Base-by-base conservation (phyloP, 345 rosid genomes). In the Lagerstroemia speciosa region DNA sequence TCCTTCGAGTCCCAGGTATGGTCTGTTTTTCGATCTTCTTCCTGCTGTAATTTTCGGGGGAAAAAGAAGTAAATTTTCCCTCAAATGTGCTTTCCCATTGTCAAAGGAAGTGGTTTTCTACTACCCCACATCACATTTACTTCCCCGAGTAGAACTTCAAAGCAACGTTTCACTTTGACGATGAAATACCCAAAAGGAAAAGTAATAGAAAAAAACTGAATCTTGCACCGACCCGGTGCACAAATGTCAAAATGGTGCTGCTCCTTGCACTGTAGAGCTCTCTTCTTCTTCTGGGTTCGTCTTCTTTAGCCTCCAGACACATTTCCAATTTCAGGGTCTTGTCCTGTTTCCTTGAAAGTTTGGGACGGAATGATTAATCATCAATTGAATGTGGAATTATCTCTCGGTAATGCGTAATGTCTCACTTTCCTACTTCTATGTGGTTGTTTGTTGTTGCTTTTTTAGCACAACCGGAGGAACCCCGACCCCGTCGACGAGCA, bases 1-100 rank as follows among this genome's bases (percentile, higher is more conserved):
- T 61, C 87, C 88, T 46, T 71, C 92, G 69, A 84, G 82, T 75
- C 74, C 87, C 72, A 79, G 90, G 95, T 89, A 82, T 73, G 81
- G 53, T 68, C 64, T 43, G 26, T 24, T 3, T 3, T 46, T 46
- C 52, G 7, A 0, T 3, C 6, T 14, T 30, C 29, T 0, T 22
- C 10, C 30, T 22, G 15, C 10, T 63, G n/a, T 63, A 19, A 0
- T 17, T 63, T 63, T 2, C 8, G 38, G 1, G 38, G 5, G n/a
- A 36, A 36, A 36, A 36, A 36, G 38, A 36, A 9, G 38, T 36
- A 36, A 4, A 4, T 36, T 36, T 36, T 1, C 1, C 38, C 38
- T 9, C 38, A 9, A 4, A 9, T 63, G 37, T 37, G 29, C 9
- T 63, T 30, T 27, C 40, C 4, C 55, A 0, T 41, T 8, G 46